Conservation (phyloP, 2,329 filamentous ascomycete genomes). For the Seiridium unicorne region DNA sequence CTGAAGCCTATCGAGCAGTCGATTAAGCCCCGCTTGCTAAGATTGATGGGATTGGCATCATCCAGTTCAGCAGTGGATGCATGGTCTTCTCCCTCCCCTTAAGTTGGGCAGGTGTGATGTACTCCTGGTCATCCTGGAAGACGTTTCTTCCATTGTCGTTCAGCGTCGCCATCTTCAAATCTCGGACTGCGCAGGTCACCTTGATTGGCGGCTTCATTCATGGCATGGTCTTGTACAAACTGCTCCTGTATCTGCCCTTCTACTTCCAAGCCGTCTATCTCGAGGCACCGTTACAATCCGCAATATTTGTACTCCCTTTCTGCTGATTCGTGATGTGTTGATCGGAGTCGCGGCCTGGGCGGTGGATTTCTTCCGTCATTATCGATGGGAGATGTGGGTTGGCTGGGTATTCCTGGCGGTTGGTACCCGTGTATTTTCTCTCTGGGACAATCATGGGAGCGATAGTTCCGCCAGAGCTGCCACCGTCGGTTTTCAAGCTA, state of each 20-base stretch:
- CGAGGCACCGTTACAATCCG: conserved; percentile 24
- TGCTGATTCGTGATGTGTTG: conserved; percentile 16
- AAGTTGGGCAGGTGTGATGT: conserved; percentile 32
- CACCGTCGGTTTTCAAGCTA: conserved; percentile 20
- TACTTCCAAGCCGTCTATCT: conserved; percentile 31
- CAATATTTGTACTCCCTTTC: conserved; percentile 25
- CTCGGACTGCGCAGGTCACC: conserved; percentile 18
- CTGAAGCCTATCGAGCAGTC: conserved; percentile 16
- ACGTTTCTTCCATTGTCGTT: conserved; percentile 31
- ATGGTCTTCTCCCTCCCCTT: conserved; percentile 26
- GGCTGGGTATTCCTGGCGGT: conserved; percentile 18
- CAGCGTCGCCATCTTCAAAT: conserved; percentile 26
- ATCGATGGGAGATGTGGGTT: conserved; percentile 19
- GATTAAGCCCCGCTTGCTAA: conserved; percentile 14
- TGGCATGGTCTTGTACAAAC: conserved; percentile 26
- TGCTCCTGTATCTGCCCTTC: conserved; percentile 30
- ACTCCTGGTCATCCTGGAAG: conserved; percentile 29
- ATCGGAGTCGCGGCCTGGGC: conserved; percentile 12
- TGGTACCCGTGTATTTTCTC: conserved; percentile 13
- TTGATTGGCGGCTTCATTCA: conserved; percentile 26
- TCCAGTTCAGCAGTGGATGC: conserved; percentile 20
- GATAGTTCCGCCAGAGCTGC: conserved; percentile 14
- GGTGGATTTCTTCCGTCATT: conserved; percentile 2
- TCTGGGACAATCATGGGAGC: conserved; percentile 14
- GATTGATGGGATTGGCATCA: conserved; percentile 30